A percentile compares a stretch with the other conserved stretches of the same genome.
phyloP scores from a whole-genome alignment of 176 grass and related monocot genomes.

The Alloteropsis semialata region DNA sequence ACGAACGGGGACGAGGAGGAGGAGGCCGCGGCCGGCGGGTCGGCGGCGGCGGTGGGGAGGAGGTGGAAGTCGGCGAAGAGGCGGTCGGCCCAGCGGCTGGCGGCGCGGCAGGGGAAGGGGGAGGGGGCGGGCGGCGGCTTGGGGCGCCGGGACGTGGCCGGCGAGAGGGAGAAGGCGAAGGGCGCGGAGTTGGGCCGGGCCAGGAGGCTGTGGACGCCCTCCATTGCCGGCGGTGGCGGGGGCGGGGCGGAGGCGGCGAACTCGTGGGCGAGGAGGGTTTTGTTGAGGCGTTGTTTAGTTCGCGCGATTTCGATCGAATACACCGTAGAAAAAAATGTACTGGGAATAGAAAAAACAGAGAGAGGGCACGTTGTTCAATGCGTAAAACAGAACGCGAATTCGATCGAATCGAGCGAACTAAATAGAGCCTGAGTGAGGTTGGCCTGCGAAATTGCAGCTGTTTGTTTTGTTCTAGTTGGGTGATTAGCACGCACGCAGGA shows the following conservation, averaged over 20 bases:
- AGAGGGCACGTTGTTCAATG: too few relatives aligned
- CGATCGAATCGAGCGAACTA: too few relatives aligned
- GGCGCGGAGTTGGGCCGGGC: slow-evolving; percentile 44
- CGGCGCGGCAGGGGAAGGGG: slow-evolving; percentile 57
- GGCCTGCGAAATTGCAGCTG: too few relatives aligned
- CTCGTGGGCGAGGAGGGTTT: slow-evolving; percentile 1
- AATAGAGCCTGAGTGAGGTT: too few relatives aligned
- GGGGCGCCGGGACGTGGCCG: not conserved
- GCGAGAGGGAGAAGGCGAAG: slow-evolving; percentile 25
- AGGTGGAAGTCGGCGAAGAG: slow-evolving; percentile 89
- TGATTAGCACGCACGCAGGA: too few relatives aligned
- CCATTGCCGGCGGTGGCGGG: slow-evolving; percentile 33
- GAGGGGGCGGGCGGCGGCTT: not conserved
- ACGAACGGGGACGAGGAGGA: slow-evolving; percentile 37
- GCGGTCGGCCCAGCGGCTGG: slow-evolving; percentile 89
- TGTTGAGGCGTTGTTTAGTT: too few relatives aligned
- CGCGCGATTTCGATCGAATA: too few relatives aligned
- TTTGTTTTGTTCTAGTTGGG: too few relatives aligned
- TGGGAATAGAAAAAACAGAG: too few relatives aligned
- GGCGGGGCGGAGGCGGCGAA: not conserved
- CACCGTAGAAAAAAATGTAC: too few relatives aligned
- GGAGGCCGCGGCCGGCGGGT: slow-evolving; percentile 16
- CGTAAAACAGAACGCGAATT: too few relatives aligned
- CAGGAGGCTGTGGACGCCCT: slow-evolving; percentile 45
- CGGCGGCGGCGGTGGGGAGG: slow-evolving; percentile 35